A percentile compares a stretch with the other conserved stretches of the same genome.
phyloP scores from a whole-genome alignment of 148 eudicot species.

The Chenopodium album region DNA sequence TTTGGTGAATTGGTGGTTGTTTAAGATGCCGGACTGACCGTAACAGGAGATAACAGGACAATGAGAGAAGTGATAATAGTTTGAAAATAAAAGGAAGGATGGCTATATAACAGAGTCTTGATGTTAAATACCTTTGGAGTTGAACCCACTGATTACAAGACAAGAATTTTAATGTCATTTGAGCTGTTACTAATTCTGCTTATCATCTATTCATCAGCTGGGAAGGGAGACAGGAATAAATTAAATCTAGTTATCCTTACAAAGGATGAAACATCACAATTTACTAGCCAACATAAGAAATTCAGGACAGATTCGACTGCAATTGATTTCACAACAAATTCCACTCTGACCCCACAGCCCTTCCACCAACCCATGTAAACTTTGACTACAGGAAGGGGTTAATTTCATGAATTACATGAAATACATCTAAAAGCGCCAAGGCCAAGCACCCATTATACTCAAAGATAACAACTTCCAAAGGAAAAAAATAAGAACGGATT shows the following conservation, averaged over 20 bases:
- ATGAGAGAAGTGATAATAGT: background rate
- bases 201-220: conserved; percentile 13
- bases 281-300: background rate
- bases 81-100: background rate
- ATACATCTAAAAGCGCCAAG: no score
- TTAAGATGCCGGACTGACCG: conserved; percentile 10
- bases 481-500: no score
- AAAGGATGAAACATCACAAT: background rate
- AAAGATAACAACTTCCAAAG: no score
- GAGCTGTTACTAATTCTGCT: background rate
- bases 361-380: no score
- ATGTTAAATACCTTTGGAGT: conserved; percentile 24
- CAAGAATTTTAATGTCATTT: conserved; percentile 26
- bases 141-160: conserved; percentile 12
- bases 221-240: background rate
- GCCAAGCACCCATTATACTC: no score
- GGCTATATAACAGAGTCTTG: background rate
- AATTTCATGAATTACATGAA: no score
- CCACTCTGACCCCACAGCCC: background rate
- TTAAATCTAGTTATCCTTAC: background rate
- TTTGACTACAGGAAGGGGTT: no score
- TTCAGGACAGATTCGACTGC: background rate
- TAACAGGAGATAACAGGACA: background rate
- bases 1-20: background rate
- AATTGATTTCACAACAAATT: background rate